Percentiles rank a stretch among this genome's conserved stretches.
Evolutionary conservation across 345 rosid genomes (phyloP).

Genomic region (Boechera stricta): DNA sequence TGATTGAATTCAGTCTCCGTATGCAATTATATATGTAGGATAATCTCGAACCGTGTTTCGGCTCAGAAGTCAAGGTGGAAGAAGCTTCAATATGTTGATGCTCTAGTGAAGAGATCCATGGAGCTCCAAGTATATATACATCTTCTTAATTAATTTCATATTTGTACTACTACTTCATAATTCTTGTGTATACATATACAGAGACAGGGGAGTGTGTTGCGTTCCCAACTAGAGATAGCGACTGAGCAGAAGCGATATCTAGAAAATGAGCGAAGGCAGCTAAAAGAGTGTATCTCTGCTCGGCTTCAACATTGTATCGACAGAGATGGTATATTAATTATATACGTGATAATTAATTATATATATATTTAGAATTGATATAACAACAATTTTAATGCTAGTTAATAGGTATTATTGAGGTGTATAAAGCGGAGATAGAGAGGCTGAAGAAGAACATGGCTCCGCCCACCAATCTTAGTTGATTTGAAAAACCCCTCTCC

Average conservation of each 20-base stretch:
- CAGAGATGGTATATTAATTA: background rate
- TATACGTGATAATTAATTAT: background rate
- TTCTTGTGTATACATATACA: background rate
- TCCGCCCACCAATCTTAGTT: background rate
- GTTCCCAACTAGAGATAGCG: constrained; percentile 34
- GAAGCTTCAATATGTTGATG: constrained; percentile 27
- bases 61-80: constrained; percentile 38
- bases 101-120: background rate
- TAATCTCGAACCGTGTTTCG: constrained; percentile 34
- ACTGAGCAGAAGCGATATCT: background rate
- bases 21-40: background rate
- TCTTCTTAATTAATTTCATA: background rate
- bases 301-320: background rate
- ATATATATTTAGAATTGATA: background rate
- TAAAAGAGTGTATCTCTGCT: background rate
- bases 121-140: constrained; percentile 30
- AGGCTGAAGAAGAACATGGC: constrained; percentile 12
- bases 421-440: constrained; percentile 3
- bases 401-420: constrained; percentile 8
- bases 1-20: background rate
- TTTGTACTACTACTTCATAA: background rate
- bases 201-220: constrained; percentile 24
- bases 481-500: background rate
- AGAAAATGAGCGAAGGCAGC: background rate
- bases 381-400: background rate